These are phyloP conservation scores for Naganishia antarctica DNA, from an alignment of 768 basidiomycete species.

Conservation along the genomic window DNA sequence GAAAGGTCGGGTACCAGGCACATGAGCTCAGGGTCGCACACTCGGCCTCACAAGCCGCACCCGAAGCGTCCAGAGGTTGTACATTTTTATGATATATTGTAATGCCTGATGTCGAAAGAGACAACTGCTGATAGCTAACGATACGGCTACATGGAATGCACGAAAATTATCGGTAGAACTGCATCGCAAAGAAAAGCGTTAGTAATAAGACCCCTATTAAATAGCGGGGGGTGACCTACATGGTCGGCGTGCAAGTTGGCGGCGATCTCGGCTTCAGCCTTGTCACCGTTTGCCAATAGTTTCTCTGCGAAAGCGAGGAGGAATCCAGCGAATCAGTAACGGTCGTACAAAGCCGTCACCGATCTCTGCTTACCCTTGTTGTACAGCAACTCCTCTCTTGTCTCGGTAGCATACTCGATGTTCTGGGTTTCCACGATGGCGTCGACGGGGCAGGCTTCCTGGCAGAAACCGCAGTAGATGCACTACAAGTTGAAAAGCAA, in stretches of 20 bases:
- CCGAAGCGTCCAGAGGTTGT: background rate
- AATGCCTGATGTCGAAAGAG: background rate
- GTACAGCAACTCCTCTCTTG: slow-evolving; percentile 94
- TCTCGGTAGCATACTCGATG: slow-evolving; percentile 95
- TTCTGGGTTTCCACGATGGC: slow-evolving; percentile 98
- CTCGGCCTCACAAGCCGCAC: no score
- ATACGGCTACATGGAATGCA: slow-evolving; percentile 2
- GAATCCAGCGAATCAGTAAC: background rate
- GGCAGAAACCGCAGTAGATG: slow-evolving; percentile 99
- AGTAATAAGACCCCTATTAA: no score
- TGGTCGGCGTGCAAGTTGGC: slow-evolving; percentile 62
- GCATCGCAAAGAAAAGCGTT: background rate
- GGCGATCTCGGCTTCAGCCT: slow-evolving; percentile 94
- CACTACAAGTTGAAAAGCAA: slow-evolving; percentile 56
- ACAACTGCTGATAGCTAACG: background rate
- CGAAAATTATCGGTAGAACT: slow-evolving; percentile 26
- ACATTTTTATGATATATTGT: slow-evolving; percentile 9
- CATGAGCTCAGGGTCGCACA: no score
- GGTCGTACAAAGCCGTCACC: background rate
- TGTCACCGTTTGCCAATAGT: slow-evolving; percentile 88
- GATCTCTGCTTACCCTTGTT: slow-evolving; percentile 60
- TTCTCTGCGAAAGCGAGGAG: slow-evolving; percentile 59
- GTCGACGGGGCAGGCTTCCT: slow-evolving; percentile 98
- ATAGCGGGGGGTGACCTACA: no score
- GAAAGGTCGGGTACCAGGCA: no score